Evolutionary conservation across 1,139 yeast genomes (phyloP), one percentile per base, ranked within the genome.

Genomic region (Pichia sp.): DNA sequence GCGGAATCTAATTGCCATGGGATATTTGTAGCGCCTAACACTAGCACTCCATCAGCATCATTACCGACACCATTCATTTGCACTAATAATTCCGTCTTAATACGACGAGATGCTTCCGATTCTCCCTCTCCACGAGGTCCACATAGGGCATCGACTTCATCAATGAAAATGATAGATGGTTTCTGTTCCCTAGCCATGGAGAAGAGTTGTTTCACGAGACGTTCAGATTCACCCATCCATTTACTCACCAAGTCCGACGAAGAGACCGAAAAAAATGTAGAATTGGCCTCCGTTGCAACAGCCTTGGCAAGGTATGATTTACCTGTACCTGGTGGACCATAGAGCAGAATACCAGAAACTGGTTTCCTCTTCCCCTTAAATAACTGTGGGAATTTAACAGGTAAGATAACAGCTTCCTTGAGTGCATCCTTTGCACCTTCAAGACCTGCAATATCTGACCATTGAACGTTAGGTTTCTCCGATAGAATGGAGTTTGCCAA

Each of bases 1-100:
- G 98, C 99, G 30, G 97, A 88, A 60, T 93, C 99, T 47, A 93
- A 69, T 63, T 91, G 96, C 98, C 98, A 93, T 15, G 98, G 98
- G 41, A 93, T 91, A 58, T 93, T 93, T 5, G 99, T 93, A 2
- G 99, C 99, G 19, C 98, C 99, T 35, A 93, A 67, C 0, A 93
- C 98, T 29, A 93, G 66, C 2, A 93, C 97, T 8, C 99, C 98
- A 34, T 72, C 71, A 1, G 95, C 67, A 57, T 93, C 98, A 56
- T 86, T 88, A 12, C 98, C 98, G 6, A 93, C 98, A 50, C 98
- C 99, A 58, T 91, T 91, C 98, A 93, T 93, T 58, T 93, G 98
- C 8, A 93, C 97, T 52, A 93, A 70, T 38, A 93, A 67, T 58
- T 93, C 99, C 0, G 98, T 93, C 59, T 93, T 91, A 53, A 93